Percentiles rank a stretch among this genome's conserved stretches.
Evolutionary conservation across 1,284 basidiomycete genomes (phyloP).

Genomic region (Earliella scabrosa): DNA sequence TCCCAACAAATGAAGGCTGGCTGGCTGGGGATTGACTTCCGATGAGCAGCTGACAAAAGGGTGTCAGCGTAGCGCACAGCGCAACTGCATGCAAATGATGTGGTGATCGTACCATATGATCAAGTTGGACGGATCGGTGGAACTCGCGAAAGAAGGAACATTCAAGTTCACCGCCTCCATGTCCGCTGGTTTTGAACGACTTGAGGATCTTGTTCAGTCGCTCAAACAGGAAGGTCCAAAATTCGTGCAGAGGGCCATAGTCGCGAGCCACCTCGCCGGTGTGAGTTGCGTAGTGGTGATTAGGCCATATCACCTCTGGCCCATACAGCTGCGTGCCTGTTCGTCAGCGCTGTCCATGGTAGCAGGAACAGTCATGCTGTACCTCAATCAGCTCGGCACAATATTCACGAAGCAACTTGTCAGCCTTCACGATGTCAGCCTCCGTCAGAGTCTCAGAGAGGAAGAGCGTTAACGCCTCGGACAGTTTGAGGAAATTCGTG

Average conservation of each 20-base stretch:
- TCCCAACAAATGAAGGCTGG: neutral
- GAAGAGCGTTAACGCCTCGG: conserved; percentile 21
- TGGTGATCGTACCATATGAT: neutral
- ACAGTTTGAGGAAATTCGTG: conserved; percentile 32
- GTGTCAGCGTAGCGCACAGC: too few species aligned
- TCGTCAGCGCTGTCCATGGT: neutral
- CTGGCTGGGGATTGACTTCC: too few species aligned
- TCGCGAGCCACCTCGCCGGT: conserved; percentile 27
- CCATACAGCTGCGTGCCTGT: conserved; percentile 34
- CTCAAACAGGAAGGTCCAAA: conserved; percentile 45
- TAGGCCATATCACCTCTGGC: conserved; percentile 30
- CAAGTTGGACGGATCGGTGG: conserved; percentile 19
- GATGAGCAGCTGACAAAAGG: too few species aligned
- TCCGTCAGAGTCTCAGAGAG: conserved; percentile 16
- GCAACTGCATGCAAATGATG: too few species aligned
- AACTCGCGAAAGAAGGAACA: conserved; percentile 40
- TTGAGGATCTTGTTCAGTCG: conserved; percentile 42
- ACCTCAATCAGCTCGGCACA: conserved; percentile 26
- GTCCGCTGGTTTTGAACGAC: conserved; percentile 37
- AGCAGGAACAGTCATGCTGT: neutral
- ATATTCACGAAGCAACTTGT: conserved; percentile 28
- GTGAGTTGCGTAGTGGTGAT: conserved; percentile 38
- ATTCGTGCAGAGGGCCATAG: conserved; percentile 39
- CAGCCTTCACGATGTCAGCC: conserved; percentile 18
- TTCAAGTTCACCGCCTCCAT: conserved; percentile 38